These are phyloP conservation scores for Trichosporon sp. DNA, from an alignment of 1,284 basidiomycete species.

Conservation along the genomic window DNA sequence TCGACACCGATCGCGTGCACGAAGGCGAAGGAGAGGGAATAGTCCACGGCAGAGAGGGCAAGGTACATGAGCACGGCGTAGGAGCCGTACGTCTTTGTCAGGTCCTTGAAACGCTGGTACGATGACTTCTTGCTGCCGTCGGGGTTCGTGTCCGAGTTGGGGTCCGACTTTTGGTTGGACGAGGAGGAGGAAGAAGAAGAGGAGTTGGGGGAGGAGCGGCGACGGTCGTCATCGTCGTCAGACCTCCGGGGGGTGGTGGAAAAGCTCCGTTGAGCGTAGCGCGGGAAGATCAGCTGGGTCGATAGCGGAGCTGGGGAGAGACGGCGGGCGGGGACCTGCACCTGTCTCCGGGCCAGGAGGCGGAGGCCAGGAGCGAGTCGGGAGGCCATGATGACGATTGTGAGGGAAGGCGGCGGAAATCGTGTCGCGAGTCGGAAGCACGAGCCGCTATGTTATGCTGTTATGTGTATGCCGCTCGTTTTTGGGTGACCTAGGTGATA, in stretches of 20 bases:
- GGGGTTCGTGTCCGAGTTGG: not conserved
- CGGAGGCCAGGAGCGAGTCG: conserved; percentile 2
- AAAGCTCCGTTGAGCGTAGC: not conserved
- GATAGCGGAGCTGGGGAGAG: not conserved
- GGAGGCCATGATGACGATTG: not conserved
- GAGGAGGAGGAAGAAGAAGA: not conserved
- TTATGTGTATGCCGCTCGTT: too few species aligned
- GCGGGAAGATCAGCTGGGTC: not conserved
- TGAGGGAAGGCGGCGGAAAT: not conserved
- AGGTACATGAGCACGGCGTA: conserved; percentile 87
- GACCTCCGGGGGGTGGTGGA: not conserved
- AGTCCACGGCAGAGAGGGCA: conserved; percentile 71
- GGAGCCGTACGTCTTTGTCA: conserved; percentile 90
- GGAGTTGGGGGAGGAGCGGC: not conserved
- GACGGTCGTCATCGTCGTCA: not conserved
- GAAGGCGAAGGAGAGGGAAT: conserved; percentile 75
- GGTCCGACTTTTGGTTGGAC: not conserved
- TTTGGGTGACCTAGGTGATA: too few species aligned
- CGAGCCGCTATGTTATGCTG: not conserved
- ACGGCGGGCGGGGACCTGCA: not conserved
- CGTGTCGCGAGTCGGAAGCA: not conserved
- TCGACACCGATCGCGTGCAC: conserved; percentile 90
- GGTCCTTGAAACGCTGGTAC: conserved; percentile 68
- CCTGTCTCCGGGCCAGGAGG: not conserved
- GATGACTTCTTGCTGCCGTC: conserved; percentile 31